Evolutionary conservation across 805 yeast species (phyloP).

Genomic region (Ogataea pilisensis): DNA sequence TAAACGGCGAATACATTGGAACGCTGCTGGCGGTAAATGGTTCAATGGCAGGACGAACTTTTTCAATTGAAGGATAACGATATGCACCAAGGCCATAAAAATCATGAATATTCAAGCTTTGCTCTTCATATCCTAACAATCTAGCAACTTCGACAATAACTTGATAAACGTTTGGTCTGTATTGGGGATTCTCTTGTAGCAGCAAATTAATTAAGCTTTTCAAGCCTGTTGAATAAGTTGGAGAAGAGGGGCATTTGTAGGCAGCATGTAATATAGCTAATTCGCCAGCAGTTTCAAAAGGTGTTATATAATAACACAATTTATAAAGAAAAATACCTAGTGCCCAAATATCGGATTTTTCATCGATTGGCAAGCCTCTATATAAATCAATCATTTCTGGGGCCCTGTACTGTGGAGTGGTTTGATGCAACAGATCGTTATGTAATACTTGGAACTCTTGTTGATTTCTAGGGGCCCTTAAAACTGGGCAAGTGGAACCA

Average conservation of each 20-base stretch:
- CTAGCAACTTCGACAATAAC: conserved; percentile 60
- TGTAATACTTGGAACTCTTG: conserved; percentile 72
- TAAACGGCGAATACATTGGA: conserved; percentile 29
- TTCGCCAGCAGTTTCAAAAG: conserved; percentile 86
- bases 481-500: conserved; percentile 75
- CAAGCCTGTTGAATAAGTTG: conserved; percentile 66
- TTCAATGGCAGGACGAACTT: conserved; percentile 23
- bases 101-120: conserved; percentile 26
- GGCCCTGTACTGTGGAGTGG: conserved; percentile 92
- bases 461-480: conserved; percentile 71
- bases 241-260: conserved; percentile 68
- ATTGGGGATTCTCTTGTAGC: conserved; percentile 76
- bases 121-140: conserved; percentile 48
- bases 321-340: conserved; percentile 88
- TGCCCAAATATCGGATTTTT: conserved; percentile 96
- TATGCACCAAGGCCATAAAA: conserved; percentile 33
- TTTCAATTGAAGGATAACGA: conserved; percentile 25
- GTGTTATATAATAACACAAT: conserved; percentile 88
- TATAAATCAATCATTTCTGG: conserved; percentile 96
- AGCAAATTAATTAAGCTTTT: conserved; percentile 72
- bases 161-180: conserved; percentile 86
- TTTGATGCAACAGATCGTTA: conserved; percentile 82
- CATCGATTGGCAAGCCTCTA: conserved; percentile 80
- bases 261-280: conserved; percentile 82
- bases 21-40: conserved; percentile 29